A percentile compares a stretch with the other conserved stretches of the same genome.
Evolutionary conservation across 1,284 basidiomycete genomes (phyloP).

Genomic region (Hypsizygus ulmarius): DNA sequence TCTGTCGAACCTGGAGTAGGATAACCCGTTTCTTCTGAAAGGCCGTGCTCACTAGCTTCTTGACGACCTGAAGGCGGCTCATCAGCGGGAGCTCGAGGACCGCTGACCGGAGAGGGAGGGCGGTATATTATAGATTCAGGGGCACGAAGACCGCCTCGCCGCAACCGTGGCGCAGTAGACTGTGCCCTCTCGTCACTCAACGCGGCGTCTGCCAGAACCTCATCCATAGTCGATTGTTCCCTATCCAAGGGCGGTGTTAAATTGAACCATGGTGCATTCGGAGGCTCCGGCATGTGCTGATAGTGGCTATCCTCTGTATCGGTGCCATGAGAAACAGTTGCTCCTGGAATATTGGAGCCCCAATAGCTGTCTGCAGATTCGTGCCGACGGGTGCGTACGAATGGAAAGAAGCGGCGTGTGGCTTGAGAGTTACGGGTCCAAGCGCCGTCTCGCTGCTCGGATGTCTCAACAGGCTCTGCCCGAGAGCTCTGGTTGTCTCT

Average conservation of each 20-base stretch:
- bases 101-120: constrained; percentile 36
- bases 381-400: constrained; percentile 34
- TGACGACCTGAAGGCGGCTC: constrained; percentile 4
- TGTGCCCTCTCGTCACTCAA: constrained; percentile 27
- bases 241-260: constrained; percentile 19
- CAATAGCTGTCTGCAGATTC: constrained; percentile 22
- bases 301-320: constrained; percentile 19
- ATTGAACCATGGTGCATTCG: constrained; percentile 24
- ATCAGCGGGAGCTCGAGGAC: constrained; percentile 1
- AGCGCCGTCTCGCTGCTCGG: constrained; percentile 27
- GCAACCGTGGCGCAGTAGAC: constrained; percentile 43
- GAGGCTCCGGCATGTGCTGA: constrained; percentile 20
- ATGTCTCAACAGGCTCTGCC: constrained; percentile 27
- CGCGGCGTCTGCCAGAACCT: constrained; percentile 21
- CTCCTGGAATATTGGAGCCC: constrained; percentile 21
- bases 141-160: constrained; percentile 57
- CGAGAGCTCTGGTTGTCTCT: constrained; percentile 27
- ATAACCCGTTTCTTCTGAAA: constrained; percentile 30
- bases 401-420: constrained; percentile 45
- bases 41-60: constrained; percentile 16
- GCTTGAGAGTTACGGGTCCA: constrained; percentile 25
- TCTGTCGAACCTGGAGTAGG: constrained; percentile 40
- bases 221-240: constrained; percentile 16
- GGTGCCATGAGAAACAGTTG: constrained; percentile 3
- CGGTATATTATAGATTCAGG: constrained; percentile 54